Percentiles rank a stretch among this genome's conserved stretches.
phyloP scores from a whole-genome alignment of 768 basidiomycete genomes.

The Leccinum barrowsii region DNA sequence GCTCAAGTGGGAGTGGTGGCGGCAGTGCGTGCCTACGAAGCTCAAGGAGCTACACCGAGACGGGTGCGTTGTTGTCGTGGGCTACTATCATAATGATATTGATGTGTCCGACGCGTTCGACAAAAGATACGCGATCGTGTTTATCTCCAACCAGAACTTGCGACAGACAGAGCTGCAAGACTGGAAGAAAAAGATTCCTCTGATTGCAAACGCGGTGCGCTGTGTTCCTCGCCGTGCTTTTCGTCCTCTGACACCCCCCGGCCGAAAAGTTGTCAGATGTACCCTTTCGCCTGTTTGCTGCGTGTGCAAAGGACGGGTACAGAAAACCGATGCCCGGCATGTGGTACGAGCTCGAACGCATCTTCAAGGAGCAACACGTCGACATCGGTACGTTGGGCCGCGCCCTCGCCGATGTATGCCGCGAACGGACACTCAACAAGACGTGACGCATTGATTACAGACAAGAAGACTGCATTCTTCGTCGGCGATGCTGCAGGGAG shows the following conservation, averaged over 20 bases:
- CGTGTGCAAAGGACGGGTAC: slow-evolving; percentile 67
- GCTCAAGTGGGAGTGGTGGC: slow-evolving; percentile 65
- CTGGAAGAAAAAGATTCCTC: slow-evolving; percentile 76
- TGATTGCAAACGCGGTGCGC: slow-evolving; percentile 61
- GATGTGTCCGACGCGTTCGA: background rate
- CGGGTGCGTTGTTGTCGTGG: slow-evolving; percentile 47
- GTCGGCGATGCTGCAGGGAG: slow-evolving; percentile 92
- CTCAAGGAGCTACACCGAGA: slow-evolving; percentile 55
- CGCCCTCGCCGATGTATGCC: background rate
- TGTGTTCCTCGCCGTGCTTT: background rate
- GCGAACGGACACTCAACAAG: background rate
- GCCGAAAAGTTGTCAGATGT: slow-evolving; percentile 57
- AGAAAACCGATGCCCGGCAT: slow-evolving; percentile 89
- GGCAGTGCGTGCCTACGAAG: slow-evolving; percentile 54
- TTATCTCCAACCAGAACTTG: slow-evolving; percentile 80
- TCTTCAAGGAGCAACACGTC: slow-evolving; percentile 55
- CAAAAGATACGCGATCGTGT: slow-evolving; percentile 62
- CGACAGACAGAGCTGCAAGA: slow-evolving; percentile 44
- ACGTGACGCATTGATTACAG: slow-evolving; percentile 35
- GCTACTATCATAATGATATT: background rate
- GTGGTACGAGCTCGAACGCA: slow-evolving; percentile 67
- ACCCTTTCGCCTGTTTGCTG: slow-evolving; percentile 79
- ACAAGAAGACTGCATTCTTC: slow-evolving; percentile 65
- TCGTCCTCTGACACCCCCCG: background rate
- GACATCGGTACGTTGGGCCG: slow-evolving; percentile 53